Percentiles rank a stretch among this genome's conserved stretches.
phyloP scores from a whole-genome alignment of 345 rosid genomes.

The Eucalyptus sp. region DNA sequence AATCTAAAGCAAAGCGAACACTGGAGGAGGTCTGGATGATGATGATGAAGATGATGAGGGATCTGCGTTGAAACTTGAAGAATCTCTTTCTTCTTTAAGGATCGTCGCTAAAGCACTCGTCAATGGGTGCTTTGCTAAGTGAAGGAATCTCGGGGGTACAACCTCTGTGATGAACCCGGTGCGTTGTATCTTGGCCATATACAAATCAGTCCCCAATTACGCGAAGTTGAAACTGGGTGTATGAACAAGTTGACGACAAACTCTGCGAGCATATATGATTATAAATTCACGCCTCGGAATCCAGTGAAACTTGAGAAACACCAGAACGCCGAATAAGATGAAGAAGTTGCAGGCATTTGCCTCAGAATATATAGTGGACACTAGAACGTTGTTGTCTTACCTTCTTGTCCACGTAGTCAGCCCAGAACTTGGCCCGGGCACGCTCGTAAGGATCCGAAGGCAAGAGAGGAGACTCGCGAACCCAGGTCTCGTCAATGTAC shows the following conservation, averaged over 20 bases:
- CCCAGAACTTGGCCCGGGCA: conserved; percentile 1
- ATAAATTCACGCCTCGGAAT: background rate
- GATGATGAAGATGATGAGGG: background rate
- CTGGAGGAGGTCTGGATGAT: background rate
- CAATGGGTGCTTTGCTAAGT: conserved; percentile 20
- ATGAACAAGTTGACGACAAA: background rate
- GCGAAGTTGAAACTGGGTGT: background rate
- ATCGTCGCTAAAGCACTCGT: conserved; percentile 30
- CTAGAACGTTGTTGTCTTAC: too few relatives aligned
- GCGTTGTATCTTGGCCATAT: conserved; percentile 1
- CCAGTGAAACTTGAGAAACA: background rate
- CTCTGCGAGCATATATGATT: background rate
- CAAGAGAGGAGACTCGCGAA: background rate
- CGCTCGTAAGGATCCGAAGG: background rate
- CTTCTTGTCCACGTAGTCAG: background rate
- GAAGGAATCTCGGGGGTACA: conserved; percentile 28
- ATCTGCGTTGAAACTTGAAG: background rate
- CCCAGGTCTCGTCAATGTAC: conserved; percentile 4
- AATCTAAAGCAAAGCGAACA: background rate
- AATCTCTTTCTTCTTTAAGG: conserved; percentile 32
- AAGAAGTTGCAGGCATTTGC: background rate
- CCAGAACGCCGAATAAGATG: background rate
- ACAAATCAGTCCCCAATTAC: background rate
- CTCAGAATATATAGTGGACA: background rate
- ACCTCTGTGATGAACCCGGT: conserved; percentile 33